A percentile compares a stretch with the other conserved stretches of the same genome.
These are phyloP conservation scores for Angophora floribunda DNA, from an alignment of 345 rosid genomes.

Conservation along the genomic window DNA sequence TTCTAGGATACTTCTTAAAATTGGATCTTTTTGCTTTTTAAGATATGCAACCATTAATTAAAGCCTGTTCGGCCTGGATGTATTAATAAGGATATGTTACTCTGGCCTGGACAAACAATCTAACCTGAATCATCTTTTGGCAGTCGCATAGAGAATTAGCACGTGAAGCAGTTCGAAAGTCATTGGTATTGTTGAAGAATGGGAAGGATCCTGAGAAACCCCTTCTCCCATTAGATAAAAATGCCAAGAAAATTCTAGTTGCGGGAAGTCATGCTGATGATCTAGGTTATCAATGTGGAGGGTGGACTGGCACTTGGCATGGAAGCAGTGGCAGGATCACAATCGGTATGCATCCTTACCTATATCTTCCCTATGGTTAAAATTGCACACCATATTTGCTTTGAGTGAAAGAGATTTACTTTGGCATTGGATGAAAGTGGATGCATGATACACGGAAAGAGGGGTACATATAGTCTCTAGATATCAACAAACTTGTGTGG, in stretches of 20 bases:
- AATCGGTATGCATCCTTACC: slow-evolving; percentile 32
- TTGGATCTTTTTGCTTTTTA: background rate
- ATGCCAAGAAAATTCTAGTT: slow-evolving; percentile 55
- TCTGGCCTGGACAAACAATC: background rate
- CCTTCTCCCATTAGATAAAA: slow-evolving; percentile 65
- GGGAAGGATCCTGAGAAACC: slow-evolving; percentile 45
- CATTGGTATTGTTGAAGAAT: slow-evolving; percentile 76
- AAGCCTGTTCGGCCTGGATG: background rate
- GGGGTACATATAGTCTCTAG: background rate
- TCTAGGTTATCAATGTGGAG: slow-evolving; percentile 92
- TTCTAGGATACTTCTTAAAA: background rate
- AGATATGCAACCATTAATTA: background rate
- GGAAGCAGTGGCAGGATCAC: slow-evolving; percentile 78
- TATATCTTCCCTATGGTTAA: background rate
- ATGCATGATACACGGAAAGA: background rate
- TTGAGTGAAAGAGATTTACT: background rate
- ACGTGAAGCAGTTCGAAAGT: slow-evolving; percentile 84
- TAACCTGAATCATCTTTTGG: slow-evolving; percentile 1
- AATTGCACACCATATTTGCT: background rate
- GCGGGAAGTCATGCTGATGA: slow-evolving; percentile 78
- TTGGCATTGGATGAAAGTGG: background rate
- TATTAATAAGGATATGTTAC: background rate
- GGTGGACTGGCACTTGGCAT: slow-evolving; percentile 70
- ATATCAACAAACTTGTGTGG: background rate
- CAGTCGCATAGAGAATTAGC: slow-evolving; percentile 72